Evolutionary conservation across 2,329 filamentous ascomycete species (phyloP), one percentile per base, ranked within the genome.

Genomic region (Aspergillus sp.): DNA sequence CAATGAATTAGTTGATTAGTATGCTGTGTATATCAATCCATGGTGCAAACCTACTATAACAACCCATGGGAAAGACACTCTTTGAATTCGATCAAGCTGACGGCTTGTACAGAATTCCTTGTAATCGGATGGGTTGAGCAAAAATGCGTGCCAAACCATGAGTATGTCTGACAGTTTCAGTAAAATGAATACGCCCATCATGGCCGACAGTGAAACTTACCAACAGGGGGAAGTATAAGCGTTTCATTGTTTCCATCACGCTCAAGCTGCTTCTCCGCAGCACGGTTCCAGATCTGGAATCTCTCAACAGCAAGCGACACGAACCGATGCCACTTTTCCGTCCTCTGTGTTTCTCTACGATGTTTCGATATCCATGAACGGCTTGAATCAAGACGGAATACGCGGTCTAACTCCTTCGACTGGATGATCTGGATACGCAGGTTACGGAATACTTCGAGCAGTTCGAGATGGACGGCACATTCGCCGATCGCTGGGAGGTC

Each of bases 121-220:
- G 69, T 87, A 92, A 19, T 78, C 80, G 38, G 86, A 80, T 0
- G 90, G 90, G 64, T 92, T 92, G 5, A 93, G 83, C 83, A 90
- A 87, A 68, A 90, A 90, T 0, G 88, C 79, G 72, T 93, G 90
- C 87, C 88, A 90, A 0, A 92, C 86, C 86, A 92, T 89, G n/a
- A 92, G 76, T 0, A 92, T 85, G 74, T 92, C 90, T 81, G 42
- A 2, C 32, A 61, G 4, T 13, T 15, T 62, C 60, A 49, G 1
- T 21, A 2, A 13, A n/a, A n/a, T 7, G 7, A 4, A 10, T 17
- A 25, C 19, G 30, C 5, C 8, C 25, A 0, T 13, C 2, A 10
- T 2, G 11, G 3, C 36, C 11, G 39, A 51, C 25, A 6, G 10
- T 11, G 41, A 5, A 65, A 51, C 79, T 67, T 73, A 87, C 85